phyloP scores from a whole-genome alignment of 2,329 filamentous ascomycete genomes.

The Cyphellophora attinorum region DNA sequence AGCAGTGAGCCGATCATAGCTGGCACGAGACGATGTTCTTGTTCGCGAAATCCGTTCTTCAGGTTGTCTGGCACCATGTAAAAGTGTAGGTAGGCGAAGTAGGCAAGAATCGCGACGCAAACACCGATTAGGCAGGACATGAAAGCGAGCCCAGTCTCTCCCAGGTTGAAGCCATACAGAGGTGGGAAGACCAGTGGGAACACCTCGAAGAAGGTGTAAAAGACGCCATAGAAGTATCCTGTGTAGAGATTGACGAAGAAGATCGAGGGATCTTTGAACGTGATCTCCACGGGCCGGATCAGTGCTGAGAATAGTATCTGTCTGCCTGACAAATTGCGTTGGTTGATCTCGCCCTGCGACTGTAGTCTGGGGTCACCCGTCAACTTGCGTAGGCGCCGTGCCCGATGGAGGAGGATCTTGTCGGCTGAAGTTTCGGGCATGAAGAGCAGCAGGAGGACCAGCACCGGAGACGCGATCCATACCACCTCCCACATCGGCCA shows the following conservation, averaged over 20 bases:
- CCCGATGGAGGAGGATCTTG: slow-evolving; percentile 53
- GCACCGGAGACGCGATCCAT: slow-evolving; percentile 50
- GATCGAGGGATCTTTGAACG: slow-evolving; percentile 52
- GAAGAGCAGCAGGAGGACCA: slow-evolving; percentile 51
- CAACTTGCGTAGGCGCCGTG: slow-evolving; percentile 50
- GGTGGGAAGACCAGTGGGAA: slow-evolving; percentile 55
- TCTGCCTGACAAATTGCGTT: slow-evolving; percentile 40
- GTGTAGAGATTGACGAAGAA: slow-evolving; percentile 54
- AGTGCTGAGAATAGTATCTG: slow-evolving; percentile 45
- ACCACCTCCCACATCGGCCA: slow-evolving; percentile 53
- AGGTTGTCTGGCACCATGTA: slow-evolving; percentile 41
- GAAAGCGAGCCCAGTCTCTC: slow-evolving; percentile 52
- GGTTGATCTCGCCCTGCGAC: slow-evolving; percentile 56
- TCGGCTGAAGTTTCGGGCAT: slow-evolving; percentile 55
- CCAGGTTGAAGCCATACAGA: slow-evolving; percentile 51
- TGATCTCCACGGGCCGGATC: slow-evolving; percentile 51
- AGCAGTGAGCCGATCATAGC: slow-evolving; percentile 42
- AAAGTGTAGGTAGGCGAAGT: slow-evolving; percentile 43
- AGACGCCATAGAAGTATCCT: slow-evolving; percentile 42
- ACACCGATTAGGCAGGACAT: slow-evolving; percentile 50
- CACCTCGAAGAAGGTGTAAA: slow-evolving; percentile 51
- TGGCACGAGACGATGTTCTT: slow-evolving; percentile 43
- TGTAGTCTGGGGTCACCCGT: slow-evolving; percentile 48
- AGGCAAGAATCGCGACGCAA: slow-evolving; percentile 41
- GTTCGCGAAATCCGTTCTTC: slow-evolving; percentile 39